Evolutionary conservation across 116 monocot genomes (phyloP).

Genomic region (Trichopus zeylanicus): DNA sequence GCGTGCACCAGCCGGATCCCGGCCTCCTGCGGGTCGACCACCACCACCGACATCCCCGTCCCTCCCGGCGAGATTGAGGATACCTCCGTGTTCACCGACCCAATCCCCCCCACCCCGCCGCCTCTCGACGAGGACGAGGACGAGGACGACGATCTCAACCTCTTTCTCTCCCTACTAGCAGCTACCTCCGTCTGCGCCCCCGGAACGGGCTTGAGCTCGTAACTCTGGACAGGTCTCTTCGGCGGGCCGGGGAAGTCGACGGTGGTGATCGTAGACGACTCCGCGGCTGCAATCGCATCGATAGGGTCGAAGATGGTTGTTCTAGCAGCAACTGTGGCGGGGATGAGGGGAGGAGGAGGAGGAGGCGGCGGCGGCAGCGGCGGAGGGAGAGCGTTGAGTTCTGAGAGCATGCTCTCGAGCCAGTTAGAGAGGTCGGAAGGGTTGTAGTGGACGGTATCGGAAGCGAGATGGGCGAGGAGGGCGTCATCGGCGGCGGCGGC

Average conservation of each 20-base stretch:
- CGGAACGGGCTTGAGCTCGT: slow-evolving; percentile 7
- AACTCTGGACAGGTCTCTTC: slow-evolving; percentile 4
- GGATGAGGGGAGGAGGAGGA: too few relatives aligned
- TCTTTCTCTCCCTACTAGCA: slow-evolving; percentile 48
- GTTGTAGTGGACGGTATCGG: slow-evolving; percentile 86
- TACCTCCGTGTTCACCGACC: too few relatives aligned
- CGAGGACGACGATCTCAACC: slow-evolving; percentile 33
- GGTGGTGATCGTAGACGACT: slow-evolving; percentile 26
- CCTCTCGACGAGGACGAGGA: slow-evolving; percentile 35
- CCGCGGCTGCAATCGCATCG: too few relatives aligned
- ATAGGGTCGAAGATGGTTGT: too few relatives aligned
- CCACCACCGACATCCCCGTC: slow-evolving; percentile 10
- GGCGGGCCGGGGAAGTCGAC: slow-evolving; percentile 13
- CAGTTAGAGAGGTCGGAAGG: slow-evolving; percentile 78
- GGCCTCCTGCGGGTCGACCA: slow-evolving; percentile 55
- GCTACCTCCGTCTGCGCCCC: slow-evolving; percentile 3
- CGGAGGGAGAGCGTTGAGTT: slow-evolving; percentile 52
- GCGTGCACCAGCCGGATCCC: slow-evolving; percentile 60
- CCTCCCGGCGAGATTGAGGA: slow-evolving; percentile 2
- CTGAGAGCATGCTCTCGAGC: slow-evolving; percentile 82
- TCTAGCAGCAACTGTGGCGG: too few relatives aligned
- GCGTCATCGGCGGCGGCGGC: slow-evolving; percentile 29
- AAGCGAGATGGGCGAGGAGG: slow-evolving; percentile 48
- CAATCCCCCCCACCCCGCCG: too few relatives aligned
- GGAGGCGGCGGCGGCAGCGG: slow-evolving; percentile 19